phyloP scores from a whole-genome alignment of 2,329 filamentous ascomycete species.

The Aspergillus sp. region DNA sequence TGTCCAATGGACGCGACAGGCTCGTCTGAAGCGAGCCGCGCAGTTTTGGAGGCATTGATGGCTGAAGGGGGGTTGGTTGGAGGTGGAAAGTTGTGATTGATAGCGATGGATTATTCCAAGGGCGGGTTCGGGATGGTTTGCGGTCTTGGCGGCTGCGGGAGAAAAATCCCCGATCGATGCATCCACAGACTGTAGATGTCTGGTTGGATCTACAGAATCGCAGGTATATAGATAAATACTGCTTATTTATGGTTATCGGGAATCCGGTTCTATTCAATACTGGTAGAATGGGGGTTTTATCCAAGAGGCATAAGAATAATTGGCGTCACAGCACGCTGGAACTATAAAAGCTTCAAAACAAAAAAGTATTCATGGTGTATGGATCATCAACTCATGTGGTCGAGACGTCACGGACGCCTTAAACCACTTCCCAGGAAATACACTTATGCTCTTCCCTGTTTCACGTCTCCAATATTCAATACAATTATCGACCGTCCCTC shows the following conservation, averaged over 20 bases:
- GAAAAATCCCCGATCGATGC: too few relatives aligned
- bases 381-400: conserved; percentile 23
- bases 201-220: too few relatives aligned
- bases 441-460: conserved; percentile 11
- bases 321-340: too few relatives aligned
- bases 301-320: too few relatives aligned
- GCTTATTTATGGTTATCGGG: too few relatives aligned
- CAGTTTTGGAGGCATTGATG: conserved; percentile 36
- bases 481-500: conserved; percentile 4
- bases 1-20: conserved; percentile 24
- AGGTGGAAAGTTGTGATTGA: conserved; percentile 5
- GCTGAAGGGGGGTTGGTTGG: conserved; percentile 5
- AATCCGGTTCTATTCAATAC: too few relatives aligned
- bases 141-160: too few relatives aligned
- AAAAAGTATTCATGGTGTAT: conserved; percentile 17
- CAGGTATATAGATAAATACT: too few relatives aligned
- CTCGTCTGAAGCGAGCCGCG: conserved; percentile 31
- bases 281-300: too few relatives aligned
- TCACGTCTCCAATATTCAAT: conserved; percentile 12
- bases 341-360: not conserved
- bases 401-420: conserved; percentile 23
- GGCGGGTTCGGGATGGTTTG: too few relatives aligned
- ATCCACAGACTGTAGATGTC: too few relatives aligned
- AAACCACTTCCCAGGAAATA: conserved; percentile 15
- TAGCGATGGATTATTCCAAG: too few relatives aligned